phyloP scores from a whole-genome alignment of 2,329 filamentous ascomycete species.

The Pseudogymnoascus sp. region DNA sequence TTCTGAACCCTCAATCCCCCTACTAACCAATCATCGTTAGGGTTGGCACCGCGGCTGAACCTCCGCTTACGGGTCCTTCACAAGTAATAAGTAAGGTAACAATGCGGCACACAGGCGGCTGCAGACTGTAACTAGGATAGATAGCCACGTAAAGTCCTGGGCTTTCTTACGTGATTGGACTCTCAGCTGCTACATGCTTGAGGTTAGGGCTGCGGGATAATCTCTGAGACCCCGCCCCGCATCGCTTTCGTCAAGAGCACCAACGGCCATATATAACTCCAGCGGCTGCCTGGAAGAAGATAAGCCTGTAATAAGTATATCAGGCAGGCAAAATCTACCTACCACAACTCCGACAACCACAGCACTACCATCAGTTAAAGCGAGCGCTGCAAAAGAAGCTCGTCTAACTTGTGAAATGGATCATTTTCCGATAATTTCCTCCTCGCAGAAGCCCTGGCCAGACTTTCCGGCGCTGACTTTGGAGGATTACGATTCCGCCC shows the following conservation, averaged over 20 bases:
- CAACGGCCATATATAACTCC: neutral
- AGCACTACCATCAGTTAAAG: neutral
- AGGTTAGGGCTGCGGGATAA: neutral
- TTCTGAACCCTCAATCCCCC: neutral
- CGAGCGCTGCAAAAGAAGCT: neutral
- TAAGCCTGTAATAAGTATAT: neutral
- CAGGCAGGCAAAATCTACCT: no score
- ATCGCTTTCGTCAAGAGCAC: neutral
- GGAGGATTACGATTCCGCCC: neutral
- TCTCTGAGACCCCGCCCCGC: neutral
- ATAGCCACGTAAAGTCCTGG: neutral
- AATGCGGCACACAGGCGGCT: neutral
- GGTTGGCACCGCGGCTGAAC: neutral
- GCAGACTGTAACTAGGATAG: neutral
- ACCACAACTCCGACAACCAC: neutral
- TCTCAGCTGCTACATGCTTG: neutral
- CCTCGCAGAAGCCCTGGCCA: neutral
- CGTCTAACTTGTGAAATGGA: neutral
- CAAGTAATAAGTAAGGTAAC: neutral
- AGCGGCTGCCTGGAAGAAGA: neutral
- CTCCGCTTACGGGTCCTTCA: neutral
- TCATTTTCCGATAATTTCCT: neutral
- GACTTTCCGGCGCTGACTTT: conserved; percentile 4
- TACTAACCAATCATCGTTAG: neutral
- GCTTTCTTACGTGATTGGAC: neutral